These are phyloP conservation scores for Curvularia sp. DNA, from an alignment of 2,329 filamentous ascomycete genomes.

Conservation along the genomic window DNA sequence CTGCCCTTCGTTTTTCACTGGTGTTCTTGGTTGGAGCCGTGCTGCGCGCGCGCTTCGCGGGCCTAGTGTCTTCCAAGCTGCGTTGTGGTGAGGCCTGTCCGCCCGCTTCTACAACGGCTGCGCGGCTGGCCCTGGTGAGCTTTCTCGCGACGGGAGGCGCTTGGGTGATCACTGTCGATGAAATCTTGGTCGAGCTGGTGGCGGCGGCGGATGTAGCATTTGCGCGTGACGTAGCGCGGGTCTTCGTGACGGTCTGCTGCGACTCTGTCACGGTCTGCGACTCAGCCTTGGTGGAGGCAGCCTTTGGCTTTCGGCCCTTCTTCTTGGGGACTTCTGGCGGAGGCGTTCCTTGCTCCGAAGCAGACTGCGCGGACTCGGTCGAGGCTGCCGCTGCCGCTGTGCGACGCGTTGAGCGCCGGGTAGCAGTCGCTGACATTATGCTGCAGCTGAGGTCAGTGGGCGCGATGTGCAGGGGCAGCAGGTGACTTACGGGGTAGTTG, in stretches of 20 bases:
- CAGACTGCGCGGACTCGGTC: slow-evolving; percentile 20
- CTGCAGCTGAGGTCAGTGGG: slow-evolving; percentile 24
- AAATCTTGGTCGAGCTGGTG: slow-evolving; percentile 16
- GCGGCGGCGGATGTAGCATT: slow-evolving; percentile 14
- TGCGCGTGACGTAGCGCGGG: slow-evolving; percentile 22
- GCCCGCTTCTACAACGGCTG: slow-evolving; percentile 18
- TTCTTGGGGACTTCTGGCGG: slow-evolving; percentile 19
- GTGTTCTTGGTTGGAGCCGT: slow-evolving; percentile 9
- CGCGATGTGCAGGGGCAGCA: slow-evolving; percentile 19
- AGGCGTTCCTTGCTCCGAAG: slow-evolving; percentile 11
- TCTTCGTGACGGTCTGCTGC: slow-evolving; percentile 16
- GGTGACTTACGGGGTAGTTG: slow-evolving; percentile 22
- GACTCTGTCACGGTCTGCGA: slow-evolving; percentile 17
- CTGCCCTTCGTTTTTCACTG: slow-evolving; percentile 18
- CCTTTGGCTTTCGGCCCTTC: slow-evolving; percentile 23
- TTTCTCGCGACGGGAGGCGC: slow-evolving; percentile 16
- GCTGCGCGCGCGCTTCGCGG: slow-evolving; percentile 21
- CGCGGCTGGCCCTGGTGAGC: slow-evolving; percentile 25
- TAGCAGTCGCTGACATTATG: slow-evolving; percentile 24
- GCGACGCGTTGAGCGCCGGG: slow-evolving; percentile 29
- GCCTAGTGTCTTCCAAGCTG: slow-evolving; percentile 20
- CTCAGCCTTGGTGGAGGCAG: slow-evolving; percentile 19
- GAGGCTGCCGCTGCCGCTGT: slow-evolving; percentile 20
- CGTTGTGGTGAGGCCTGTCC: slow-evolving; percentile 28
- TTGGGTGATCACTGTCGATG: slow-evolving; percentile 3